Evolutionary conservation across 2,329 filamentous ascomycete genomes (phyloP).

Genomic region (Cladosporium sp.): DNA sequence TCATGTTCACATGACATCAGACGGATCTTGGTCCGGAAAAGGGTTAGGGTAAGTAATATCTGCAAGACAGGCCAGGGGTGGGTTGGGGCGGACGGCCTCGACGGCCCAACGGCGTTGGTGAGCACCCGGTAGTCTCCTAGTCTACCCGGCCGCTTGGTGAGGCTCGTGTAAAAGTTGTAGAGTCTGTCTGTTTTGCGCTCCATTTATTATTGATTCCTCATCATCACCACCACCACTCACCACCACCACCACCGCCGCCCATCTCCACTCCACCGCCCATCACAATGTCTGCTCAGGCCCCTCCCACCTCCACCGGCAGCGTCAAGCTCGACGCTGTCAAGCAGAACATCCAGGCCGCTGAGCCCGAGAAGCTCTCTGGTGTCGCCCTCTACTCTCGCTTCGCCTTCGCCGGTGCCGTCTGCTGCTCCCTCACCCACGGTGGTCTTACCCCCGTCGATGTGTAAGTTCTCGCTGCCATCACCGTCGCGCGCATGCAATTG

Average conservation of each 20-base stretch:
- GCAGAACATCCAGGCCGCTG: slow-evolving; percentile 48
- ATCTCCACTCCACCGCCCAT: slow-evolving; percentile 18
- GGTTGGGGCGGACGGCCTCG: background rate
- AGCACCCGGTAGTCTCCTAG: slow-evolving; percentile 8
- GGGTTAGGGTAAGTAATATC: background rate
- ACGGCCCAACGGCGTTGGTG: slow-evolving; percentile 4
- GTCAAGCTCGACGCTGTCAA: slow-evolving; percentile 57
- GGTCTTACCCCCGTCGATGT: slow-evolving; percentile 97
- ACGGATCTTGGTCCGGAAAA: background rate
- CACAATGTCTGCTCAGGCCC: slow-evolving; percentile 43
- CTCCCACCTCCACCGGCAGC: slow-evolving; percentile 53
- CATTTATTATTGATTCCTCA: slow-evolving; percentile 1
- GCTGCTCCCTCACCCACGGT: slow-evolving; percentile 98
- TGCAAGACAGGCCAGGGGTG: background rate
- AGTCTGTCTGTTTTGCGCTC: background rate
- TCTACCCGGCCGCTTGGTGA: background rate
- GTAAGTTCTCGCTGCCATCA: slow-evolving; percentile 65
- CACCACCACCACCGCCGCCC: slow-evolving; percentile 32
- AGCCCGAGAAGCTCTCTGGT: slow-evolving; percentile 61
- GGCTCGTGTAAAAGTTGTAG: slow-evolving; percentile 2
- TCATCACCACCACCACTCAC: background rate
- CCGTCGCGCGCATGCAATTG: background rate
- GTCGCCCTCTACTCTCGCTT: slow-evolving; percentile 88
- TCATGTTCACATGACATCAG: background rate
- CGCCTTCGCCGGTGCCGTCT: slow-evolving; percentile 95